Percentiles rank a stretch among this genome's conserved stretches.
phyloP scores from a whole-genome alignment of 2,329 filamentous ascomycete genomes.

The Akanthomyces lecanii region DNA sequence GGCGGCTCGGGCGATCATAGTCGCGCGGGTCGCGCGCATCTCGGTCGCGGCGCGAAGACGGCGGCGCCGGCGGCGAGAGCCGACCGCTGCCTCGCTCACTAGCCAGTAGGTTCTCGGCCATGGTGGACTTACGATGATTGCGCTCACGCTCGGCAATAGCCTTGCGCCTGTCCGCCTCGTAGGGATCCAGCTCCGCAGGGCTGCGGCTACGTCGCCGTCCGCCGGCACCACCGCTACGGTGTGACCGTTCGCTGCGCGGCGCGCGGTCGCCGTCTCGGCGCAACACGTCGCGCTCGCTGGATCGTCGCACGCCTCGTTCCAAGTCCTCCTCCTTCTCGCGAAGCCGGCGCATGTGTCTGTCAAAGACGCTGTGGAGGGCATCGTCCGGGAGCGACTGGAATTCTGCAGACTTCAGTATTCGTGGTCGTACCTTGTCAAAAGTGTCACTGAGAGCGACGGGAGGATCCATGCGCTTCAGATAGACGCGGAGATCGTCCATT shows the following conservation, averaged over 20 bases:
- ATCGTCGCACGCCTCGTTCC: slow-evolving; percentile 60
- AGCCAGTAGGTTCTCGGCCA: slow-evolving; percentile 59
- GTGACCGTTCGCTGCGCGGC: slow-evolving; percentile 58
- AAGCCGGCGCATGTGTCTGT: slow-evolving; percentile 86
- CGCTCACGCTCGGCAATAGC: slow-evolving; percentile 92
- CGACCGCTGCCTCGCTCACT: slow-evolving; percentile 20
- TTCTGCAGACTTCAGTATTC: slow-evolving; percentile 76
- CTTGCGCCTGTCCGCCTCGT: slow-evolving; percentile 91
- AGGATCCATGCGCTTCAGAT: slow-evolving; percentile 86
- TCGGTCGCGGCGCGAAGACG: slow-evolving; percentile 38
- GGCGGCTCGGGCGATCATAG: slow-evolving; percentile 47
- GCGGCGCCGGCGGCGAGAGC: slow-evolving; percentile 39
- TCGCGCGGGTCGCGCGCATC: slow-evolving; percentile 35
- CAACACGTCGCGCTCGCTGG: slow-evolving; percentile 47
- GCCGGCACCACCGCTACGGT: slow-evolving; percentile 48
- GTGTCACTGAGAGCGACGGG: slow-evolving; percentile 73
- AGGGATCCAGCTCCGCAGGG: slow-evolving; percentile 79
- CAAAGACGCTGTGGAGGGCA: slow-evolving; percentile 76
- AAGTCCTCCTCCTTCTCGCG: slow-evolving; percentile 84
- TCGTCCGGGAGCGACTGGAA: slow-evolving; percentile 85
- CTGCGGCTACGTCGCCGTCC: slow-evolving; percentile 69
- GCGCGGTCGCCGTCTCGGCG: slow-evolving; percentile 57
- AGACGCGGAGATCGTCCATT: slow-evolving; percentile 76
- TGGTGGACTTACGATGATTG: slow-evolving; percentile 78
- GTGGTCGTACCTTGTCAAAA: slow-evolving; percentile 81